Evolutionary conservation across 208 protist genomes (phyloP).

Genomic region (Porcisia hertigi): DNA sequence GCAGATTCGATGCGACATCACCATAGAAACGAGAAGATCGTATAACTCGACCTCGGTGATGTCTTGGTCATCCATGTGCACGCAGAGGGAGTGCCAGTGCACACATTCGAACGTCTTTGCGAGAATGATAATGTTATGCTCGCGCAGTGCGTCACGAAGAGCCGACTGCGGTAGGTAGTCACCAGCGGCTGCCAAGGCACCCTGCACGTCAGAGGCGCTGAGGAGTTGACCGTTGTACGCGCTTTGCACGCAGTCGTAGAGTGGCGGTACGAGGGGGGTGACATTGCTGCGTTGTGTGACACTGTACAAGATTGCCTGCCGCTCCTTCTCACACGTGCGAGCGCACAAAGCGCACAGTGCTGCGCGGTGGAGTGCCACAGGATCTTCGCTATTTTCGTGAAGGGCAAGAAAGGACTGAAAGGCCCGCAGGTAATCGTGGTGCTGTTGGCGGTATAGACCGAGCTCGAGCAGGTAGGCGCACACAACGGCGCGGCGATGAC

Average conservation of each 20-base stretch:
- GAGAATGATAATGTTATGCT: conserved; percentile 34
- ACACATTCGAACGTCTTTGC: conserved; percentile 23
- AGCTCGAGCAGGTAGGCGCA: conserved; percentile 25
- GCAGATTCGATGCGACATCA: conserved; percentile 6
- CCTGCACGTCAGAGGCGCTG: conserved; percentile 7
- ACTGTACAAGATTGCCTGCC: conserved; percentile 11
- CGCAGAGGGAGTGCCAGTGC: conserved; percentile 28
- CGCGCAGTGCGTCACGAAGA: conserved; percentile 21
- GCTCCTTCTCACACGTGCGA: conserved; percentile 11
- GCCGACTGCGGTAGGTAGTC: not conserved
- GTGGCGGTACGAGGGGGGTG: not conserved
- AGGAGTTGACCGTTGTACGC: conserved; percentile 14
- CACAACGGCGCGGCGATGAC: conserved; percentile 9
- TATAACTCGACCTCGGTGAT: conserved; percentile 25
- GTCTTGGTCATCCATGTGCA: conserved; percentile 27
- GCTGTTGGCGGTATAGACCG: conserved; percentile 16
- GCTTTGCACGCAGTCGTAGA: not conserved
- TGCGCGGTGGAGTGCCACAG: conserved; percentile 13
- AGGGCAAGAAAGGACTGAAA: conserved; percentile 23
- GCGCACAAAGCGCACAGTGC: conserved; percentile 23
- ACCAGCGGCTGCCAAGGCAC: not conserved
- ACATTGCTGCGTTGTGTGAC: not conserved
- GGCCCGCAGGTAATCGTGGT: conserved; percentile 26
- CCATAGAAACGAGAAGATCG: conserved; percentile 31
- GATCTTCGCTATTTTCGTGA: conserved; percentile 14